Conservation (phyloP, 192 early-diverging fungal genomes). For the Radiomyces spectabilis region DNA sequence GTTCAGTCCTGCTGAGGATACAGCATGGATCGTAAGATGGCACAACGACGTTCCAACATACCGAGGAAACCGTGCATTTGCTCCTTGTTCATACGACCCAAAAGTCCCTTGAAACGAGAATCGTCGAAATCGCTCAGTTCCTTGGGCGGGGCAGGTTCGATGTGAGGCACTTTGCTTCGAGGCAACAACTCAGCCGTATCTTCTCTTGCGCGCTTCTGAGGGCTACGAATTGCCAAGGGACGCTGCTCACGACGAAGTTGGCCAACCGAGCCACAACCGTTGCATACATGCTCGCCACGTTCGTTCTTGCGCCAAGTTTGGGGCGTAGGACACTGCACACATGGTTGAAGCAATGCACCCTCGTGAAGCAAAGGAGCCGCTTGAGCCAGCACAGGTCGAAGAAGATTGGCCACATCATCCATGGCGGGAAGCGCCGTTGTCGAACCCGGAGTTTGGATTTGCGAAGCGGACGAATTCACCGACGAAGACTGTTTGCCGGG, state of each 20-base stretch:
- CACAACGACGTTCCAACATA: constrained; percentile 47
- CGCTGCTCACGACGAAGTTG: constrained; percentile 27
- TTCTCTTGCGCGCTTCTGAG: neutral
- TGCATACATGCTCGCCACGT: constrained; percentile 65
- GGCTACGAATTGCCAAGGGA: constrained; percentile 1
- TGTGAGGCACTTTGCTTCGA: neutral
- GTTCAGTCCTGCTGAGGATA: constrained; percentile 5
- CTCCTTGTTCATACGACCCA: constrained; percentile 35
- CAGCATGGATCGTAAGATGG: constrained; percentile 27
- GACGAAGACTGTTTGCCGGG: constrained; percentile 3
- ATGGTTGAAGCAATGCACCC: constrained; percentile 20
- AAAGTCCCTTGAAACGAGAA: constrained; percentile 17
- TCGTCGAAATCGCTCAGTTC: constrained; percentile 26
- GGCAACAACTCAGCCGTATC: neutral
- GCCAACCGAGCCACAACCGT: constrained; percentile 61
- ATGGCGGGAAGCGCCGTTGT: neutral
- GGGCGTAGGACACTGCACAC: constrained; percentile 64
- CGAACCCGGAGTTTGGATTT: neutral
- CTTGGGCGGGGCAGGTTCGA: neutral
- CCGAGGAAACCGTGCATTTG: constrained; percentile 47
- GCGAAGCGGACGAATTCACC: no score
- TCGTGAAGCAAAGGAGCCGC: constrained; percentile 8
- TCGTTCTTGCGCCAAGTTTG: constrained; percentile 74
- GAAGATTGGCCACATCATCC: neutral
- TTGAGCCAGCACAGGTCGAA: neutral